These are phyloP conservation scores for Coniochaeta ligniaria DNA, from an alignment of 2,329 filamentous ascomycete species.

Conservation along the genomic window DNA sequence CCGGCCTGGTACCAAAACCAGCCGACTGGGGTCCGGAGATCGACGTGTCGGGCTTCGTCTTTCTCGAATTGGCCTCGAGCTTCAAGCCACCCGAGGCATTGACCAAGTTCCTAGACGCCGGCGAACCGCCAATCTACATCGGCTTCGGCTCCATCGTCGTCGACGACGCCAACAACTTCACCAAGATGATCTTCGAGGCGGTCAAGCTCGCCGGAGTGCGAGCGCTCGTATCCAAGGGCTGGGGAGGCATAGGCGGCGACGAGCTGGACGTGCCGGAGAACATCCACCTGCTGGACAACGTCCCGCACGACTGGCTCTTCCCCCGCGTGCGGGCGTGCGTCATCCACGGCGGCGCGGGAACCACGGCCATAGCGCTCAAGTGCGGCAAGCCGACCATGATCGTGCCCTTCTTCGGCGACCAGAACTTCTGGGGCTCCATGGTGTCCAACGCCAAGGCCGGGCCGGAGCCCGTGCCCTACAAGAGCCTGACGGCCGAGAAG, in stretches of 20 bases:
- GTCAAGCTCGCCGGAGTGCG: constrained; percentile 59
- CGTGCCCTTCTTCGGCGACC: constrained; percentile 74
- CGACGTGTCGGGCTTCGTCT: constrained; percentile 72
- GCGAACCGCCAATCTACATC: constrained; percentile 61
- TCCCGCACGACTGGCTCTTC: constrained; percentile 72
- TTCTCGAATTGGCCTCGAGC: constrained; percentile 59
- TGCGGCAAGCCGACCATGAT: constrained; percentile 67
- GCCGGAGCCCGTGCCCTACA: constrained; percentile 61
- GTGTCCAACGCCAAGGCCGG: constrained; percentile 57
- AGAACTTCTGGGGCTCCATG: constrained; percentile 72
- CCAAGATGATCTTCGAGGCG: constrained; percentile 64
- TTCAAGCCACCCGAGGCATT: constrained; percentile 53
- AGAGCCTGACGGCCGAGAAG: constrained; percentile 54
- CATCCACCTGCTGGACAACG: constrained; percentile 67
- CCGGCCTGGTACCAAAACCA: constrained; percentile 58
- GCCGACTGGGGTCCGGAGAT: constrained; percentile 63
- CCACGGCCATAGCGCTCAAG: constrained; percentile 67
- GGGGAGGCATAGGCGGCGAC: constrained; percentile 61
- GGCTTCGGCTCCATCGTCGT: constrained; percentile 73
- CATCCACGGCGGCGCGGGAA: constrained; percentile 73
- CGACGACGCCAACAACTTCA: constrained; percentile 62
- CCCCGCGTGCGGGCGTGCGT: constrained; percentile 59
- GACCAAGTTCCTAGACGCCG: constrained; percentile 45
- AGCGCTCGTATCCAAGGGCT: constrained; percentile 67
- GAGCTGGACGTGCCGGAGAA: constrained; percentile 48